phyloP scores from a whole-genome alignment of 2,329 filamentous ascomycete species.

The Pseudodiploospora longispora region DNA sequence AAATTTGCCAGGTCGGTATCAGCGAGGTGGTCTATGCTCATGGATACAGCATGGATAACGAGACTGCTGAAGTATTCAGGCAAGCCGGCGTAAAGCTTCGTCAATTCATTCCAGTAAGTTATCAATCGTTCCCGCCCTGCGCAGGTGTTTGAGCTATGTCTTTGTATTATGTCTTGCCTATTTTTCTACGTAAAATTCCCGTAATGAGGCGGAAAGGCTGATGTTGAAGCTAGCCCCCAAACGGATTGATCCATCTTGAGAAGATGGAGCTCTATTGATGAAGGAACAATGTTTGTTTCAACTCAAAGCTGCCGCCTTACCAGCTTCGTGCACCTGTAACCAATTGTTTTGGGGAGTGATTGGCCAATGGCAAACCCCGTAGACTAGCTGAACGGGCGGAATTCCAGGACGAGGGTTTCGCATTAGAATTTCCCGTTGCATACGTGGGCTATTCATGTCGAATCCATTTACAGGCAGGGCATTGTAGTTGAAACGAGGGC shows the following conservation, averaged over 20 bases:
- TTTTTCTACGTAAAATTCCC: not conserved
- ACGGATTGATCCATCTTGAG: conserved; percentile 56
- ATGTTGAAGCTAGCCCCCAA: conserved; percentile 43
- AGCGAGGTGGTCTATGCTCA: conserved; percentile 91
- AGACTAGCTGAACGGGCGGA: no score
- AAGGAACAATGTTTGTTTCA: no score
- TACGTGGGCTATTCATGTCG: no score
- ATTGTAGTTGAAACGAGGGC: no score
- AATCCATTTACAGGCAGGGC: no score
- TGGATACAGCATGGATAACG: conserved; percentile 87
- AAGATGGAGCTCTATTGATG: conserved; percentile 34
- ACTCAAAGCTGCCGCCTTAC: no score
- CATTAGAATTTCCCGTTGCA: no score
- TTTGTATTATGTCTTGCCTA: conserved; percentile 2
- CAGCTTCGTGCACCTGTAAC: no score
- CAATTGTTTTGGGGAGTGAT: no score
- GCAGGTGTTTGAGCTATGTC: not conserved
- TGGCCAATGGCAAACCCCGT: no score
- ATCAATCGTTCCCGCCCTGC: no score
- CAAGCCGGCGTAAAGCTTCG: conserved; percentile 77
- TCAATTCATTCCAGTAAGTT: conserved; percentile 76
- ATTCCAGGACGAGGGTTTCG: no score
- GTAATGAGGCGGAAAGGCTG: conserved; percentile 9
- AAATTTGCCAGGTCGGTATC: conserved; percentile 95
- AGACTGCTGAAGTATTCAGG: conserved; percentile 72